Evolutionary conservation across 371 early-diverging fungal genomes (phyloP).

Genomic region (Quaeritorhiza haematococci): DNA sequence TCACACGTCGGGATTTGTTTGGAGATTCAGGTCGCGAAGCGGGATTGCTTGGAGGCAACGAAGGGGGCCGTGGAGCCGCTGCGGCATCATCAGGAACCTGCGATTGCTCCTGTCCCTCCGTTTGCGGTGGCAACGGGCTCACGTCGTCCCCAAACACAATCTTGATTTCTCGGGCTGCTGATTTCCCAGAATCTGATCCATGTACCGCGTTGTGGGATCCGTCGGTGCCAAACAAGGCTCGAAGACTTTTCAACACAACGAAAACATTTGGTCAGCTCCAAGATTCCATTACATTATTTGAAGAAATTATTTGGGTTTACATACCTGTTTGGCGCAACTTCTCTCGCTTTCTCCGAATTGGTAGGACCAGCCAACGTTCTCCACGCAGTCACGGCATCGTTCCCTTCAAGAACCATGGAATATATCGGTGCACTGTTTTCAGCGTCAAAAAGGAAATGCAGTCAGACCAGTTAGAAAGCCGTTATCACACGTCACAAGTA

Average conservation of each 20-base stretch:
- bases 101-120: neutral
- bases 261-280: neutral
- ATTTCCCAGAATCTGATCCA: slow-evolving; percentile 67
- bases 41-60: neutral
- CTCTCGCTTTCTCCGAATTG: slow-evolving; percentile 48
- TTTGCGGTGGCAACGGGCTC: slow-evolving; percentile 13
- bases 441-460: slow-evolving; percentile 8
- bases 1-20: neutral
- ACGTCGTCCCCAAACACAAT: slow-evolving; percentile 40
- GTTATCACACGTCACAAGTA: neutral
- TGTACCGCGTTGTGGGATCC: slow-evolving; percentile 71
- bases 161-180: slow-evolving; percentile 66
- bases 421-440: slow-evolving; percentile 18
- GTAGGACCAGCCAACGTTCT: slow-evolving; percentile 59
- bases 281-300: too few species aligned
- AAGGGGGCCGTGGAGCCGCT: neutral
- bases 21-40: neutral
- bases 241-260: slow-evolving; percentile 35
- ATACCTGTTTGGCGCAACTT: slow-evolving; percentile 31
- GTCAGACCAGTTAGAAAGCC: neutral
- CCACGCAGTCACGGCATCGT: slow-evolving; percentile 37
- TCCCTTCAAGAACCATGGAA: slow-evolving; percentile 17
- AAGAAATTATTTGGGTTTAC: slow-evolving; percentile 5
- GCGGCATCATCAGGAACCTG: neutral
- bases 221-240: slow-evolving; percentile 61